These are phyloP conservation scores for Phytophthora hibernalis DNA, from an alignment of 352 stramenopile species.

Conservation along the genomic window DNA sequence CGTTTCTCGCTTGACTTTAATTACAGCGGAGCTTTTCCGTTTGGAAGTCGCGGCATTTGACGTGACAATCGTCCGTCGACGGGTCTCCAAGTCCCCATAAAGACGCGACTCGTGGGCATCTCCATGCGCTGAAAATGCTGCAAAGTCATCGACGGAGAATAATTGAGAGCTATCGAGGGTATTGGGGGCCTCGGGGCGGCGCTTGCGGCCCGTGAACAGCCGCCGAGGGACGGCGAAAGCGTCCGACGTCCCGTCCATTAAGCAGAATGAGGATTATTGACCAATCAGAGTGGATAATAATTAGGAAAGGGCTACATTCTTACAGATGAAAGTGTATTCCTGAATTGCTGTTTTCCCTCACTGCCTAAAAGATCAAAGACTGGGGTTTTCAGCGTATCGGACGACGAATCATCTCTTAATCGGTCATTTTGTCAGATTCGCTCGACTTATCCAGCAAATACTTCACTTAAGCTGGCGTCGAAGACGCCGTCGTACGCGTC, in stretches of 20 bases:
- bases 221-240: slow-evolving; percentile 61
- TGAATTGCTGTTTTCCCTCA: too few species aligned
- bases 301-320: not conserved
- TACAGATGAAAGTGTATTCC: too few species aligned
- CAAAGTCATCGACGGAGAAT: slow-evolving; percentile 51
- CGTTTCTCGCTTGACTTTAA: slow-evolving; percentile 8
- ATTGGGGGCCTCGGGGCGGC: slow-evolving; percentile 8
- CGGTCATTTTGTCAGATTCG: too few species aligned
- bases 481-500: slow-evolving; percentile 39
- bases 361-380: too few species aligned
- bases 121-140: slow-evolving; percentile 40
- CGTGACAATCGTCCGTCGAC: slow-evolving; percentile 31
- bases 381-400: too few species aligned
- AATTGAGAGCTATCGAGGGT: slow-evolving; percentile 20
- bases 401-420: too few species aligned
- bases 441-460: not conserved
- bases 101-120: slow-evolving; percentile 28
- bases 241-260: slow-evolving; percentile 14
- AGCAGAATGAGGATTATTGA: not conserved
- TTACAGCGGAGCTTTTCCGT: not conserved
- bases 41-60: not conserved
- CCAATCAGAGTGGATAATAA: not conserved
- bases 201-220: slow-evolving; percentile 55
- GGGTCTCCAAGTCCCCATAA: slow-evolving; percentile 41
- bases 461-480: not conserved